phyloP scores from a whole-genome alignment of 257 asterid genomes.

The Solanum chaucha region DNA sequence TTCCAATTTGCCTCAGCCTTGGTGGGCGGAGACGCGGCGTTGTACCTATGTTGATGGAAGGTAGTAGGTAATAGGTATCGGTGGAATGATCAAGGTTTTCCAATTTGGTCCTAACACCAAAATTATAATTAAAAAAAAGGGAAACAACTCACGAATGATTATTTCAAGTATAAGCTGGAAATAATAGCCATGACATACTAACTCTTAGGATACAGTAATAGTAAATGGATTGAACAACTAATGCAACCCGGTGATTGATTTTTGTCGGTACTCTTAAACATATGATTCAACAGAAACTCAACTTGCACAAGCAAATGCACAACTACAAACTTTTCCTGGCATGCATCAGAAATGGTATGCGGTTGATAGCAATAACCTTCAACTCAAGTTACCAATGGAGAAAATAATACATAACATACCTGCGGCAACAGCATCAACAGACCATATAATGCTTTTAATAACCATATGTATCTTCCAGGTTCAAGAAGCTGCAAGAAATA shows the following conservation, averaged over 20 bases:
- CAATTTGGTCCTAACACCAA: background rate
- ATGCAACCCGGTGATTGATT: background rate
- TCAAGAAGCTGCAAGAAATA: slow-evolving; percentile 81
- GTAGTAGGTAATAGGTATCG: background rate
- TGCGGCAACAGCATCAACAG: slow-evolving; percentile 97
- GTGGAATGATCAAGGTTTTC: background rate
- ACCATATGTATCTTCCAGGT: slow-evolving; percentile 90
- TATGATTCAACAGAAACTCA: background rate
- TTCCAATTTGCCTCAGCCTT: background rate
- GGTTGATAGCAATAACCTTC: background rate
- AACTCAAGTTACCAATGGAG: background rate
- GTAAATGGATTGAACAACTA: background rate
- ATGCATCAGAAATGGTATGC: background rate
- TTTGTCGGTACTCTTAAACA: background rate
- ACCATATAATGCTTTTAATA: slow-evolving; percentile 92
- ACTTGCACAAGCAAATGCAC: background rate
- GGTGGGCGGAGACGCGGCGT: background rate
- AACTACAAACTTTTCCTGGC: background rate
- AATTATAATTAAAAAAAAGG: background rate
- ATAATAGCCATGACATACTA: background rate
- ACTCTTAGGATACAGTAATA: background rate
- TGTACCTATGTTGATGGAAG: background rate
- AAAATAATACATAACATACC: slow-evolving; percentile 31
- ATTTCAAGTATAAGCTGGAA: background rate
- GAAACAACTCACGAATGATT: background rate